These are phyloP conservation scores for Ramaria rubella DNA, from an alignment of 768 basidiomycete species.

Conservation along the genomic window DNA sequence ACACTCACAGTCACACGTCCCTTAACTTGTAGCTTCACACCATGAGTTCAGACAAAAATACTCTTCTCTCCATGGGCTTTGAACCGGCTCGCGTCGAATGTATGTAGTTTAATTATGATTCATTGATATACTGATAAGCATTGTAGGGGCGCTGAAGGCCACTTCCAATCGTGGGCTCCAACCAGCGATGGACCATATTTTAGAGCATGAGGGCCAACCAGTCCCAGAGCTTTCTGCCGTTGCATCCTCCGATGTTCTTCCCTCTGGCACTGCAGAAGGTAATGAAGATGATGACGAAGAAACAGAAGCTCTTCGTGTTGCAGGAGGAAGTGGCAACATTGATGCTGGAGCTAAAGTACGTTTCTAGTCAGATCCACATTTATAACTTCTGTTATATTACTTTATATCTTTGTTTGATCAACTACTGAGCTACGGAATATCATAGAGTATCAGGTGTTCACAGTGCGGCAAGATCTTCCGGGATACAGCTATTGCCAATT, in stretches of 20 bases:
- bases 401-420: background rate
- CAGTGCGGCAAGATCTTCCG: conserved; percentile 81
- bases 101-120: conserved; percentile 32
- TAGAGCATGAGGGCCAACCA: conserved; percentile 71
- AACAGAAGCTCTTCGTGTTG: conserved; percentile 47
- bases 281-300: conserved; percentile 64
- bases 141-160: conserved; percentile 80
- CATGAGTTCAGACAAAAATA: conserved; percentile 50
- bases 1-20: background rate
- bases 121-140: background rate
- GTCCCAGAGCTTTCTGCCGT: conserved; percentile 54
- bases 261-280: conserved; percentile 29
- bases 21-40: background rate
- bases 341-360: conserved; percentile 62
- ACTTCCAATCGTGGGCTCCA: conserved; percentile 82
- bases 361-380: background rate
- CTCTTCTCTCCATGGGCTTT: conserved; percentile 82
- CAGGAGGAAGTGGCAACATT: conserved; percentile 19
- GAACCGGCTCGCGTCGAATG: conserved; percentile 79
- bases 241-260: conserved; percentile 15
- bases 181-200: conserved; percentile 83
- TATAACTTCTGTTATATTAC: background rate
- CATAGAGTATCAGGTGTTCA: conserved; percentile 78
- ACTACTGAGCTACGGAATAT: background rate
- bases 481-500: conserved; percentile 83